Base-by-base conservation (phyloP, 768 basidiomycete species). In the Suillus discolor region DNA sequence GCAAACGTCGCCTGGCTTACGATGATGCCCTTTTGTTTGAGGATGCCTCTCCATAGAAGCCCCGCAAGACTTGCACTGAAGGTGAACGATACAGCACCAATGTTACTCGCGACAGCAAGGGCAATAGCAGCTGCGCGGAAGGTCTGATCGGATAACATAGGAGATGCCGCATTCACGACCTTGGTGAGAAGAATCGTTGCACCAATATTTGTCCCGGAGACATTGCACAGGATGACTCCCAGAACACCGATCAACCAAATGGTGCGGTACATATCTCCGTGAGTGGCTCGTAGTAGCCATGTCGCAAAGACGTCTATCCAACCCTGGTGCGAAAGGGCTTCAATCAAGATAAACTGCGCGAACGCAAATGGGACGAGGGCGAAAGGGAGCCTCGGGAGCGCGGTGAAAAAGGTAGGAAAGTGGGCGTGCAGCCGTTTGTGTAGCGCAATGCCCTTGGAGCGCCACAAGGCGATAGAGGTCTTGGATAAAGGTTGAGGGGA, bases 341-440 rank as follows among this genome's bases (percentile, higher is more conserved):
- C 91, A 65, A 97, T 93, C 64, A 99, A 86, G 69, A 98, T 94
- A 79, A 99, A 98, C 77, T 96, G 94, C 1, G 91, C 89, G 73
- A 98, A 95, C 0, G 95, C 93, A 72, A 99, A 99, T 0, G 94
- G 94, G 18, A 97, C 80, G 8, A 97, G 86, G 15, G 87, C 84
- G 66, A 95, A 87, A 0, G 95, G 96, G 0, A 96, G 81, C 23
- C 89, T 85, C 0, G 87, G 83, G 25, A 89, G 78, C 25, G 88
- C 85, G 12, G 85, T 85, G 73, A 84, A 82, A 67, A 91, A 81
- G 1, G 92, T 95, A 0, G 94, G 94, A 74, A 93, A 93, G 53
- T 81, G 80, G 25, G 23, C 64, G 66, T 41, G 79, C 31, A 66
- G 66, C n/a, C 18, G n/a, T 3, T 45, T 11, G 31, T 62, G 51